Percentiles rank a stretch among this genome's conserved stretches.
These are phyloP conservation scores for Nepenthes mirabilis DNA, from an alignment of 148 eudicot genomes.

Conservation along the genomic window DNA sequence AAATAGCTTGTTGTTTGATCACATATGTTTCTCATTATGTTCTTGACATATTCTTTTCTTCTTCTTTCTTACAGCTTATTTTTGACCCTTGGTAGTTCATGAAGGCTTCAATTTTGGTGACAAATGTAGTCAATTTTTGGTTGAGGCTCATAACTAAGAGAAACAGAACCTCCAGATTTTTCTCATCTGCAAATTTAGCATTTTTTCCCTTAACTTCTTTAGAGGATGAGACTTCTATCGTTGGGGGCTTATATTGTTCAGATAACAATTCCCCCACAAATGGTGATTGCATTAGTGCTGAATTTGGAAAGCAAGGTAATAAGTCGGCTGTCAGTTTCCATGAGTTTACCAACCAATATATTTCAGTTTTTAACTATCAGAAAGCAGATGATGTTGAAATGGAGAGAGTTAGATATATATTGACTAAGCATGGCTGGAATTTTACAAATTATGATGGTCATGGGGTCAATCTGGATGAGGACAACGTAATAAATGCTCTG, in stretches of 20 bases:
- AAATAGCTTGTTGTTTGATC: no score
- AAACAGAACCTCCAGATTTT: conserved; percentile 8
- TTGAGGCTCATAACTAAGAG: conserved; percentile 17
- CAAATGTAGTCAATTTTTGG: conserved; percentile 13
- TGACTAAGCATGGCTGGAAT: conserved; percentile 22
- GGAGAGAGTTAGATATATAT: conserved; percentile 17
- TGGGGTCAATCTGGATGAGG: conserved; percentile 12
- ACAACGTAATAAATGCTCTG: conserved; percentile 15
- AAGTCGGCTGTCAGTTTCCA: background rate
- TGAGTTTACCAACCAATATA: conserved; percentile 1
- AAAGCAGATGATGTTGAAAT: conserved; percentile 7
- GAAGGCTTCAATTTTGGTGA: conserved; percentile 21
- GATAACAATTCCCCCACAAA: conserved; percentile 1
- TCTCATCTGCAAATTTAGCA: conserved; percentile 18
- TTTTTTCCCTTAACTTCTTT: conserved; percentile 12
- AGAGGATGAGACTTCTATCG: conserved; percentile 14
- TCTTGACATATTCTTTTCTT: no score
- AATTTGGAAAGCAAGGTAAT: background rate
- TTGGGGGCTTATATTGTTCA: conserved; percentile 4
- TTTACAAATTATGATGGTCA: conserved; percentile 3
- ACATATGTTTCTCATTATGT: no score
- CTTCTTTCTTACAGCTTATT: no score
- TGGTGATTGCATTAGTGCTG: conserved; percentile 5
- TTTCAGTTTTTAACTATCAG: conserved; percentile 3
- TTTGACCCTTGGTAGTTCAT: conserved; percentile 17